Evolutionary conservation across 2,329 filamentous ascomycete genomes (phyloP), one percentile per base, ranked within the genome.

Genomic region (Penicillium sp.): DNA sequence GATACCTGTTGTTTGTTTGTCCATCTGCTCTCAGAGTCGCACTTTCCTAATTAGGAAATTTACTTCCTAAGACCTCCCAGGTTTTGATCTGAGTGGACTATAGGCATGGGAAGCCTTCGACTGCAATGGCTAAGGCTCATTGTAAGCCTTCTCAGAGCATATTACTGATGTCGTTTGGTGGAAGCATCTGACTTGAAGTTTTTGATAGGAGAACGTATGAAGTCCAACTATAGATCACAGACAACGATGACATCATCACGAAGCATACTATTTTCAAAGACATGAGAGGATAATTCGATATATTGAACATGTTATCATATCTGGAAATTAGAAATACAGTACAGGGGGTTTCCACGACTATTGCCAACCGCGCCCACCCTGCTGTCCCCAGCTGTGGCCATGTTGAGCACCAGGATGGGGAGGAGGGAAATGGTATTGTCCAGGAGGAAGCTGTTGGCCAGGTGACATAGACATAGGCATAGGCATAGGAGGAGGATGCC

Each of bases 401-500:
- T 68, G 65, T 15, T 70, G 68, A 8, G 65, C 65, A 0, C 65
- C 67, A 15, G 69, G 65, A 62, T 77, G 72, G 33, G 74, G 73
- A 17, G 73, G 73, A 33, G 75, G 74, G 30, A 75, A 76, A 51
- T 72, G 71, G 61, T 74, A 71, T 19, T 75, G 70, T 1, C 75
- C 72, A 28, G 70, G 71, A 0, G 73, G 71, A 61, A 75, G 71
- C 24, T 68, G 71, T 44, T 72, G 73, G n/a, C 63, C 70, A 10
- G 64, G 62, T 10, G 64, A 63, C 51, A 68, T 62, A 19, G 69
- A 68, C 49, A 67, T 64, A 15, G 64, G 64, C 51, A 68, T 62
- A 19, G 69, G 68, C 49, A 67, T 63, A 15, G 70, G 68, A 15
- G 65, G 65, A 24, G 68, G 68, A 30, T 72, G 67, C 0, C 68